Conservation (phyloP, 495 filamentous ascomycete genomes). For the Penicillium cosmopolitanum region DNA sequence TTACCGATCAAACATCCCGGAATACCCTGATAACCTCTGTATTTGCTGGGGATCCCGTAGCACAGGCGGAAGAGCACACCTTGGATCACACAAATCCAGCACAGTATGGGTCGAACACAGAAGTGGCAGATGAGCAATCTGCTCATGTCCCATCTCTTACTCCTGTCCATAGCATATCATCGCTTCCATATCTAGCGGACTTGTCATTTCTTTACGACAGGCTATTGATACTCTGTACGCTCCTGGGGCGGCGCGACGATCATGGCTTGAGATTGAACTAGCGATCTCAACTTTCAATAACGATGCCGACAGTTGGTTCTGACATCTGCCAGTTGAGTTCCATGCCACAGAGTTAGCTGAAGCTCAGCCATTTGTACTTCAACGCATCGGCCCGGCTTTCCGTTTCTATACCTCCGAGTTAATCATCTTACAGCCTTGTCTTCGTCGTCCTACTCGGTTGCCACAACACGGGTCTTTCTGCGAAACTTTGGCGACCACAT, state of each 20-base stretch:
- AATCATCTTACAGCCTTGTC: constrained; percentile 60
- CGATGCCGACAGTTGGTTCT: constrained; percentile 29
- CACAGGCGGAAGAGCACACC: too few species aligned
- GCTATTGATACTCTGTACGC: too few species aligned
- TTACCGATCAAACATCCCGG: too few species aligned
- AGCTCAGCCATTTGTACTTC: constrained; percentile 26
- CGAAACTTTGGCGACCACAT: constrained; percentile 48
- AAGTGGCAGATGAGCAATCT: too few species aligned
- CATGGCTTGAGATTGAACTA: constrained; percentile 30
- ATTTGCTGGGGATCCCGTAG: constrained; percentile 2
- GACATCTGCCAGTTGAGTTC: constrained; percentile 33
- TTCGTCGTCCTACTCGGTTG: constrained; percentile 49
- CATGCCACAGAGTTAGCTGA: constrained; percentile 26
- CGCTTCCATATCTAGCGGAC: too few species aligned
- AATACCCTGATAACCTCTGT: background rate
- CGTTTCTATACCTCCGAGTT: constrained; percentile 59
- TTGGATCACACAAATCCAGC: background rate
- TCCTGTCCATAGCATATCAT: too few species aligned
- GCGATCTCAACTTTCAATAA: constrained; percentile 24
- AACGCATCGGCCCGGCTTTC: constrained; percentile 47
- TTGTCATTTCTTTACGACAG: too few species aligned
- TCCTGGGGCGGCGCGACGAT: constrained; percentile 19
- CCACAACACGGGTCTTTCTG: constrained; percentile 31
- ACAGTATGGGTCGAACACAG: constrained; percentile 16
- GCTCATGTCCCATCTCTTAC: too few species aligned